Percentiles rank a stretch among this genome's conserved stretches.
Conservation (phyloP, 441 rosid species). For the Pelargonium citronellum region DNA sequence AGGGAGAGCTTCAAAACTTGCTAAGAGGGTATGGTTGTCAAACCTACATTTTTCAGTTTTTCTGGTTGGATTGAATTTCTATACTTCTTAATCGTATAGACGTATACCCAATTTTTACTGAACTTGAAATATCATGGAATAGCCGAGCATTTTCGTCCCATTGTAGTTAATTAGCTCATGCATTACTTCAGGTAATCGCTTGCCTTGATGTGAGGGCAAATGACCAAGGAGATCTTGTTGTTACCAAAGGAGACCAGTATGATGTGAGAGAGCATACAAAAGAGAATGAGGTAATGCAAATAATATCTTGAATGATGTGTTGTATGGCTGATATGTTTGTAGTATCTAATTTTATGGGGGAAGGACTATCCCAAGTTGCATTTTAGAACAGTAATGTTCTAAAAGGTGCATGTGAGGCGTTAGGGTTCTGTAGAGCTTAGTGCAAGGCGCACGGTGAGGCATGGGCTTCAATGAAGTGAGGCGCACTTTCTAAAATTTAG, state of each 20-base stretch:
- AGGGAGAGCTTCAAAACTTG: constrained; percentile 76
- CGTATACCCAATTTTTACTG: constrained; percentile 13
- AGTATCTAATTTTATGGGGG: background rate
- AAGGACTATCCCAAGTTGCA: background rate
- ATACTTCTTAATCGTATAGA: background rate
- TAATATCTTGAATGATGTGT: background rate
- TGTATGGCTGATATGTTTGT: background rate
- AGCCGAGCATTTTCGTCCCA: background rate
- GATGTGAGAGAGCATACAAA: constrained; percentile 77
- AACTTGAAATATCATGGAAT: constrained; percentile 4
- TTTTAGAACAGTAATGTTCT: too few relatives aligned
- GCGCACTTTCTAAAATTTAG: too few relatives aligned
- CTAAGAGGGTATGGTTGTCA: constrained; percentile 69
- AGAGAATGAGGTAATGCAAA: constrained; percentile 68
- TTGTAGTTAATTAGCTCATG: constrained; percentile 12
- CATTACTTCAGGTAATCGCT: constrained; percentile 63
- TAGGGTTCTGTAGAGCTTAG: too few relatives aligned
- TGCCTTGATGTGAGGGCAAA: constrained; percentile 97
- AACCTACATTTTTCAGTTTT: constrained; percentile 16
- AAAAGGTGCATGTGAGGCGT: too few relatives aligned
- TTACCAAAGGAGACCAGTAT: constrained; percentile 96
- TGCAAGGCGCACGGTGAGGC: too few relatives aligned
- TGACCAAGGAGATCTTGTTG: constrained; percentile 93
- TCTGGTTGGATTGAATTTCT: constrained; percentile 1
- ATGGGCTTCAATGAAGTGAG: too few relatives aligned